Base-by-base conservation (phyloP, 441 rosid species). In the Populus hybrid region DNA sequence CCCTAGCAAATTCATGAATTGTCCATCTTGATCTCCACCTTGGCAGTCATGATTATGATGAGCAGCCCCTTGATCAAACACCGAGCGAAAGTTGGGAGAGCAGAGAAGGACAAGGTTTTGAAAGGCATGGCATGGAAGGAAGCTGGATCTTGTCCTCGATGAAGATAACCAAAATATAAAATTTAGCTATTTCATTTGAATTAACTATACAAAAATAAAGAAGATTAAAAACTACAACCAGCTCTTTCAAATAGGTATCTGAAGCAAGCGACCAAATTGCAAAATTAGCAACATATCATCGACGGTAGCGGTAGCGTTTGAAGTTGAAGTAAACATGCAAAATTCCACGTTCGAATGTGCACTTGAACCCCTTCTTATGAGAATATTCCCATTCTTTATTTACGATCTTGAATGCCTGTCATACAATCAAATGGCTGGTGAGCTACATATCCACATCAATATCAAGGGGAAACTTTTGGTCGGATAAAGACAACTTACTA, bases 311-410 rank as follows among this genome's bases (percentile, higher is more conserved):
- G 75, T 93, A 84, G 64, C 98, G 92, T 83, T 91, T 93, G 81
- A 93, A 95, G 92, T 95, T 93, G 87, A 93, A 90, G 85, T 95
- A 93, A 12, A 92, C 88, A 21, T 93, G 99, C 69, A 95, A 80
- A 75, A 93, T 95, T 64, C 98, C 99, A 12, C 95, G 93, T 77
- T 95, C 99, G 20, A 93, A 95, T 18, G 99, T 93, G 80, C 97
- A 92, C 81, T 95, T 95, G 77, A 90, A 91, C 63, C 98, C 99
- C 84, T 95, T 95, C 91, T 95, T 95, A 72, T 92, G 97, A 35
- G 98, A 95, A 82, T 93, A 92, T 77, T 95, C 99, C 98, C 99
- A 95, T 81, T 94, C 98, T 79, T 94, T 94, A 85, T 95, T 95
- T 70, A 95, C 98, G 70, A 94, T 89, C 64, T 85, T 82, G 81